Base-by-base conservation (phyloP, 352 stramenopile genomes). In the Phytophthora palmivora region DNA sequence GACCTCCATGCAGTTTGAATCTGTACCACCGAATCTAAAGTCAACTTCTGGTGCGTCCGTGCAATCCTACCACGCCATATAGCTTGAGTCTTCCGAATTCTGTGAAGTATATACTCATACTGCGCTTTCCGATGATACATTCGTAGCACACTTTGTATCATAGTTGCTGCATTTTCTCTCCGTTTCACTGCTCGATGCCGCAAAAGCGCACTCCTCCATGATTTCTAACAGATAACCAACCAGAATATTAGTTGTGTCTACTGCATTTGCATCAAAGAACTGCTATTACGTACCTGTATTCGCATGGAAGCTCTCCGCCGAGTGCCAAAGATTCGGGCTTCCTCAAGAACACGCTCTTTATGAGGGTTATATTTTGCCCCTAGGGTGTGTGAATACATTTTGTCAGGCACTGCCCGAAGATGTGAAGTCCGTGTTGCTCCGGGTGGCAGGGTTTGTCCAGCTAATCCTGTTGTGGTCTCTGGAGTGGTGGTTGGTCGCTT, bases 381-480 rank as follows among this genome's bases (percentile, higher is more conserved):
- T 18, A 90, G 62, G 0, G 74, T 70, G 39, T 84, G 78, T 0
- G 64, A 50, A 24, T 81, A 90, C 3, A 67, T 68, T 8, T 76
- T 65, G 19, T 88, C 78, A 12, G 78, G 76, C 32, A 79, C 61
- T 2, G 62, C 49, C 7, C 63, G 28, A 16, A 88, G 18, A 32
- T 75, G 72, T 3, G 78, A 88, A 2, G 66, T 86, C 30, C 70
- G 56, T 26, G 78, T 88, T 0, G 76, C 80, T 38, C 80, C 80
- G 24, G 70, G 71, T 0, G 78, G 78, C 10, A 88, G 34, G 6
- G 72, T 69, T 15, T 72, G 63, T 0, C 76, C 78, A 6, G 63
- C 78, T 10, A 85, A 32, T 6, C 65, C 60, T 21, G 48, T 50
- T 11, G 73, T 67, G 3, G 72, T 34, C 59, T 80, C 68, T 34